These are phyloP conservation scores for Conoideocrella luteorostrata DNA, from an alignment of 2,329 filamentous ascomycete genomes.

Conservation along the genomic window DNA sequence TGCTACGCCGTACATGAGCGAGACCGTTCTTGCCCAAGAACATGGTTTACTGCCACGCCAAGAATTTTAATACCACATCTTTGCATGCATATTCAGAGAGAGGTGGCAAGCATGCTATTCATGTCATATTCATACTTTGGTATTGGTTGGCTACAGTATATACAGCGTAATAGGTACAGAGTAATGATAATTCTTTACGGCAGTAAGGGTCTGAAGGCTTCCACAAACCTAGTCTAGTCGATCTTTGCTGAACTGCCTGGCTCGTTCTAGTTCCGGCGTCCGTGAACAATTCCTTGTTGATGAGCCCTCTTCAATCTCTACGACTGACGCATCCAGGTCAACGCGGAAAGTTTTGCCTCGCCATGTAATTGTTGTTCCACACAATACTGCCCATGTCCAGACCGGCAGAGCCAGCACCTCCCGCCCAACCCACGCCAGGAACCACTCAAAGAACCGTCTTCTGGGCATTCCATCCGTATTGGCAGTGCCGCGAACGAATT, in stretches of 20 bases:
- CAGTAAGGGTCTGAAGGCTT: not conserved
- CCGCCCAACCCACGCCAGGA: slow-evolving; percentile 76
- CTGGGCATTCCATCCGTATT: slow-evolving; percentile 32
- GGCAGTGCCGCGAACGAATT: slow-evolving; percentile 54
- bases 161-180: slow-evolving; percentile 1
- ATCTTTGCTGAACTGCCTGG: slow-evolving; percentile 18
- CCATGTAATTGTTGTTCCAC: slow-evolving; percentile 86
- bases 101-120: not conserved
- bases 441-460: slow-evolving; percentile 63
- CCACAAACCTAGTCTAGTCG: slow-evolving; percentile 15
- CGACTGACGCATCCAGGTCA: slow-evolving; percentile 75
- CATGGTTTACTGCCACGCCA: too few species aligned
- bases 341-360: slow-evolving; percentile 77
- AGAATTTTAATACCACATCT: too few species aligned
- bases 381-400: slow-evolving; percentile 83
- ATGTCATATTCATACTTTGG: not conserved
- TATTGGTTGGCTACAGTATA: not conserved
- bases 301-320: slow-evolving; percentile 23
- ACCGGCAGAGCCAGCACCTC: slow-evolving; percentile 80
- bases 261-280: slow-evolving; percentile 17
- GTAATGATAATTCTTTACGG: slow-evolving; percentile 2
- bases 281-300: slow-evolving; percentile 6
- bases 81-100: too few species aligned
- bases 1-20: too few species aligned
- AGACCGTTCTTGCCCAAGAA: too few species aligned